These are phyloP conservation scores for Plasmodium gallinaceum DNA, from an alignment of 169 alveolate species.

Conservation along the genomic window DNA sequence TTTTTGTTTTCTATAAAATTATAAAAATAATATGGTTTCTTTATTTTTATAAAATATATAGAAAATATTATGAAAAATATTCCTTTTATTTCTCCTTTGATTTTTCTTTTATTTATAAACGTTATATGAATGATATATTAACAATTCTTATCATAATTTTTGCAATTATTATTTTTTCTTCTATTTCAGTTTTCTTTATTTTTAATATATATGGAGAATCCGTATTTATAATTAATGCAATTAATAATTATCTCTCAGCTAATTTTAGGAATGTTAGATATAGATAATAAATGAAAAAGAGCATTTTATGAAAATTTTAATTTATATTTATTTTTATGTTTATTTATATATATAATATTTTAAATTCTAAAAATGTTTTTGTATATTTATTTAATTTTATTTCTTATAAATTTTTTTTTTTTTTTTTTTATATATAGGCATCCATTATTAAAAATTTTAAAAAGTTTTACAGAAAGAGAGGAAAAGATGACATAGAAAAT, in stretches of 20 bases:
- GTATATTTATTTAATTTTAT: too few species aligned
- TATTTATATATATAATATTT: not conserved
- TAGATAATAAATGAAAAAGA: not conserved
- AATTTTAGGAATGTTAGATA: constrained; percentile 49
- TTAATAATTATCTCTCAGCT: constrained; percentile 42
- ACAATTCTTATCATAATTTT: constrained; percentile 70
- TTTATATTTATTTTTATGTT: too few species aligned
- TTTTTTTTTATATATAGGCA: constrained; percentile 17
- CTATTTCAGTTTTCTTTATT: constrained; percentile 54
- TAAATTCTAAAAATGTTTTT: too few species aligned
- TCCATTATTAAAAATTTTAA: constrained; percentile 47
- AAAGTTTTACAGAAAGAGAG: constrained; percentile 32
- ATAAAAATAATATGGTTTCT: constrained; percentile 41
- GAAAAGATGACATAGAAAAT: constrained; percentile 50
- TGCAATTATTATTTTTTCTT: constrained; percentile 66
- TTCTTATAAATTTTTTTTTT: not conserved
- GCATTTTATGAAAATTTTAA: too few species aligned
- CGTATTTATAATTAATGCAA: constrained; percentile 41
- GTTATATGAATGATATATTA: constrained; percentile 53
- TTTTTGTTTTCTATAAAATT: constrained; percentile 53
- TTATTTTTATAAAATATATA: constrained; percentile 45
- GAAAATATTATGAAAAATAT: constrained; percentile 43
- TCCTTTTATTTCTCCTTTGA: constrained; percentile 8
- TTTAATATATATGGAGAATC: constrained; percentile 72
- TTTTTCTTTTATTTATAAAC: constrained; percentile 39